Evolutionary conservation across 2,329 filamentous ascomycete species (phyloP).

Genomic region (Thermochaetoides dissita): DNA sequence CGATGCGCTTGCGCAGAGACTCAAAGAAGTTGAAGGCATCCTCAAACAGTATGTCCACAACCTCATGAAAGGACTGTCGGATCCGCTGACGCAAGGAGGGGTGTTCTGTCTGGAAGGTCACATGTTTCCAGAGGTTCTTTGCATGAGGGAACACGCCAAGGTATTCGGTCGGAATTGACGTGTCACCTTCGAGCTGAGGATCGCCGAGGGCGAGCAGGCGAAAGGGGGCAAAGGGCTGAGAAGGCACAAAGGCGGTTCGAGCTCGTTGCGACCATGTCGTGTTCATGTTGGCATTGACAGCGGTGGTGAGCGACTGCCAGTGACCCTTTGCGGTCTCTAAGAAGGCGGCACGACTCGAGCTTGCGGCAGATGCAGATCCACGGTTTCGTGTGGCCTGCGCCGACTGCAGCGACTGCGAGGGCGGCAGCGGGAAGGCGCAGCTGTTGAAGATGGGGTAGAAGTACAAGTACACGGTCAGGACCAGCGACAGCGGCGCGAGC

Average conservation of each 20-base stretch:
- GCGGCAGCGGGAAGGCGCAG: slow-evolving; percentile 62
- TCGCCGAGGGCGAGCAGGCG: slow-evolving; percentile 79
- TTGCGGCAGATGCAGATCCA: background rate
- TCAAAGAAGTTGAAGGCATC: slow-evolving; percentile 56
- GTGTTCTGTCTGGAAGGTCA: slow-evolving; percentile 32
- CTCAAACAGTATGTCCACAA: slow-evolving; percentile 46
- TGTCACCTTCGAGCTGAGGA: slow-evolving; percentile 86
- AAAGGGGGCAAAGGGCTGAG: slow-evolving; percentile 50
- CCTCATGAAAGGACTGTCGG: slow-evolving; percentile 40
- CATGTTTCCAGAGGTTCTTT: slow-evolving; percentile 30
- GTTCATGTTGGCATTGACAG: slow-evolving; percentile 12
- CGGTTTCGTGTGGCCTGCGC: too few species aligned
- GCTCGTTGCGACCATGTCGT: background rate
- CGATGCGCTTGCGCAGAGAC: slow-evolving; percentile 63
- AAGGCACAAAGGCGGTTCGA: slow-evolving; percentile 6
- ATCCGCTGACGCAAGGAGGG: slow-evolving; percentile 37
- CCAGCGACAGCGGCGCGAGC: slow-evolving; percentile 51
- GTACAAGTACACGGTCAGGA: slow-evolving; percentile 67
- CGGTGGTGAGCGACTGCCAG: slow-evolving; percentile 17
- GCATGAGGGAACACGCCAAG: slow-evolving; percentile 41
- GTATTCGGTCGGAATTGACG: slow-evolving; percentile 53
- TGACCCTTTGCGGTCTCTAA: slow-evolving; percentile 28
- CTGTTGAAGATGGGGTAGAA: slow-evolving; percentile 68
- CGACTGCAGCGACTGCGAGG: slow-evolving; percentile 6
- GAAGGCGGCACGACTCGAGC: slow-evolving; percentile 20